Evolutionary conservation across 306 rosid species (phyloP), one percentile per base, ranked within the genome.

Genomic region (Cicer cuneatum): DNA sequence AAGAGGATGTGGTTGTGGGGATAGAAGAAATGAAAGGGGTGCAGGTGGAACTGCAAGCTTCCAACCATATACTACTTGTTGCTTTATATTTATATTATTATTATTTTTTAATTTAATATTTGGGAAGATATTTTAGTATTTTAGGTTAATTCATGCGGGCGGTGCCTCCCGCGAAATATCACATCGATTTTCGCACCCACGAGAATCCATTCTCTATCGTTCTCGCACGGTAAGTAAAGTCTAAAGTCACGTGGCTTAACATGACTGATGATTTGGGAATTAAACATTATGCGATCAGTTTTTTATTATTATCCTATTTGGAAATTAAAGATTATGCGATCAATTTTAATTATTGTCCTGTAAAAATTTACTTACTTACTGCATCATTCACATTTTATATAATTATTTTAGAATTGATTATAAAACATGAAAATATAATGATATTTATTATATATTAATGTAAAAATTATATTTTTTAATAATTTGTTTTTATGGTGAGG

Each of bases 121-220:
- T 6, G 1, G 0, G 8, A 7, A 37, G 53, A 56, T 69, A 18
- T 75, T 73, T 11, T 64, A 73, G 48, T 56, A 61, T 42, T 72
- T 40, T 78, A 60, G 77, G 75, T 71, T 75, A 63, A 14, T 49
- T 76, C 93, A 87, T 69, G 90, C 87, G 60, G 89, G 89, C 89
- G 88, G 89, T 87, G 89, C 90, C 83, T 78, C 86, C 88, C 79
- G 84, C 87, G 84, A 19, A 67, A 87, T 70, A 78, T 78, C 24
- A 62, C 90, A 80, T 88, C 49, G 87, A 47, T 78, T 37, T 80
- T 77, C 12, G 69, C 89, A 78, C 87, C 89, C 45, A 13, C 84
- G 4, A 21, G 9, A 29, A 38, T 38, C 21, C 58, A 35, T 47
- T 65, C 58, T 63, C 24, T 8, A 9, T 75, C 66, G 57, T 24